A percentile compares a stretch with the other conserved stretches of the same genome.
Conservation (phyloP, 495 filamentous ascomycete genomes). For the Penicillium tannophilum region DNA sequence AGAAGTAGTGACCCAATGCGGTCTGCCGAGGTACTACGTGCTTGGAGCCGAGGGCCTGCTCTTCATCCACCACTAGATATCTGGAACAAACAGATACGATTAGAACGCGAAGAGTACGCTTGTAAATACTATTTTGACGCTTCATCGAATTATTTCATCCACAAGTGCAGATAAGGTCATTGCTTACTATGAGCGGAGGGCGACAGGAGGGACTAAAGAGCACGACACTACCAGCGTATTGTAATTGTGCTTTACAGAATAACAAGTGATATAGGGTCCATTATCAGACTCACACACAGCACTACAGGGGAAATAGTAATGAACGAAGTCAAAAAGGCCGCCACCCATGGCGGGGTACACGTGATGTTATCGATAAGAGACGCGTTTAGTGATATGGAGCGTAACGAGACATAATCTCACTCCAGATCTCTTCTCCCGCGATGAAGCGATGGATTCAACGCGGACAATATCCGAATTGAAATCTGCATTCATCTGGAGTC, state of each 20-base stretch:
- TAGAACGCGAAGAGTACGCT: too few relatives aligned
- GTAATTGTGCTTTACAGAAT: too few relatives aligned
- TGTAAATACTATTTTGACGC: too few relatives aligned
- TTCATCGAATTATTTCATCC: too few relatives aligned
- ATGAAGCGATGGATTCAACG: slow-evolving; percentile 44
- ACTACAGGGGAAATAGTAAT: too few relatives aligned
- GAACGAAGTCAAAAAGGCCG: too few relatives aligned
- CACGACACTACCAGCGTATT: too few relatives aligned
- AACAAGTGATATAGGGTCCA: too few relatives aligned
- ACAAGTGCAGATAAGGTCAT: too few relatives aligned
- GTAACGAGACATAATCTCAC: neutral
- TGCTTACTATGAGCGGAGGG: too few relatives aligned
- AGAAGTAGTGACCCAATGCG: slow-evolving; percentile 12
- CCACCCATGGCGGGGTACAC: neutral
- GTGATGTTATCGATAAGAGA: slow-evolving; percentile 16
- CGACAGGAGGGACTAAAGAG: too few relatives aligned
- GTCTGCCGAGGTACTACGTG: slow-evolving; percentile 28
- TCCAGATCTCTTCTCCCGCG: slow-evolving; percentile 6
- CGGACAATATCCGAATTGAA: slow-evolving; percentile 63
- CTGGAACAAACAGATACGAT: neutral
- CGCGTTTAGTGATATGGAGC: slow-evolving; percentile 3
- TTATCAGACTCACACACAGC: too few relatives aligned
- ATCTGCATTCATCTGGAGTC: slow-evolving; percentile 61
- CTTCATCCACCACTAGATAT: neutral
- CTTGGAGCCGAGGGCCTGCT: slow-evolving; percentile 14